phyloP scores from a whole-genome alignment of 129 eudicot species.

The Lactuca saligna region DNA sequence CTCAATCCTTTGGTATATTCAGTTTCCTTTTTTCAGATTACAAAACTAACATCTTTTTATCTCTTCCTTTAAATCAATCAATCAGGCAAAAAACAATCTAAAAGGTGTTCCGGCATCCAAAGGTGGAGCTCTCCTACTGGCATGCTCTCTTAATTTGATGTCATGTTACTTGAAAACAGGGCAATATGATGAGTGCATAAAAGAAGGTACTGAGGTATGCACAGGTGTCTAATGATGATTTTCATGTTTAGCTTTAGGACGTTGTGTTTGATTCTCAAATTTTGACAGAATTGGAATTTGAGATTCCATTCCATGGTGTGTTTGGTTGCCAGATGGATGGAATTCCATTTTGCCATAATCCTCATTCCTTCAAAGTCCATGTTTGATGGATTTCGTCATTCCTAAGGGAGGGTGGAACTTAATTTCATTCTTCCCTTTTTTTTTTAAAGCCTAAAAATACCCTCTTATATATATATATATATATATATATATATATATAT shows the following conservation, averaged over 20 bases:
- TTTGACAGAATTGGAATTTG: too few species aligned
- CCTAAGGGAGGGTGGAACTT: too few species aligned
- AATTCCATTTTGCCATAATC: too few species aligned
- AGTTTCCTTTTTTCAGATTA: neutral
- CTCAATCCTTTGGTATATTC: neutral
- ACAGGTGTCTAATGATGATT: neutral
- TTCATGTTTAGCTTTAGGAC: neutral
- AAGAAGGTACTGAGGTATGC: constrained; percentile 92
- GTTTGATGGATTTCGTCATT: too few species aligned
- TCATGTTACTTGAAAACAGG: constrained; percentile 90
- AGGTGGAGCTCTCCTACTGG: constrained; percentile 61
- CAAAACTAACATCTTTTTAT: constrained; percentile 4
- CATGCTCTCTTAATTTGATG: constrained; percentile 94
- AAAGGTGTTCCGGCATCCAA: constrained; percentile 69
- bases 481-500: too few species aligned
- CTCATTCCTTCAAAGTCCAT: too few species aligned
- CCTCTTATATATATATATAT: too few species aligned
- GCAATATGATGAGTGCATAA: constrained; percentile 79
- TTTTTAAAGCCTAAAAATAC: too few species aligned
- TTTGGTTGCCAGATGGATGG: too few species aligned
- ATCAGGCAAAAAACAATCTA: constrained; percentile 86
- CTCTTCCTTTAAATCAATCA: constrained; percentile 9
- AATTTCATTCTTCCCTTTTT: too few species aligned
- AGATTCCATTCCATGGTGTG: too few species aligned
- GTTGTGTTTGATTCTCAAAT: too few species aligned